These are phyloP conservation scores for Bacidia rubella DNA, from an alignment of 495 filamentous ascomycete genomes.

Conservation along the genomic window DNA sequence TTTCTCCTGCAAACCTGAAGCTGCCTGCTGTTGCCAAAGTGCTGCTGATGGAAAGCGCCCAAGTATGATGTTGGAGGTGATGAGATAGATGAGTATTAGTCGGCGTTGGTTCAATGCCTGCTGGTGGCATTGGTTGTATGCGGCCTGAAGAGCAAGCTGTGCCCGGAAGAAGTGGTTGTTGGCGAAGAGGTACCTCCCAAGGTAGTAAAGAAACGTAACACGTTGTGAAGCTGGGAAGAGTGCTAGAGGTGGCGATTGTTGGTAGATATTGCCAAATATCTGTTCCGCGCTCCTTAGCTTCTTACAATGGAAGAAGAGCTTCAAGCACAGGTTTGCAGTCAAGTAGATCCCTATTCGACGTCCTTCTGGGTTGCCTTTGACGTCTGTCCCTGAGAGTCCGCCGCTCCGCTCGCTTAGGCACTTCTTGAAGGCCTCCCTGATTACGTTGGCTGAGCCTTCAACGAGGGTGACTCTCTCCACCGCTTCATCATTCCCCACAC, in stretches of 20 bases:
- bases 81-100: slow-evolving; percentile 71
- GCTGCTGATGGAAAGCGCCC: slow-evolving; percentile 64
- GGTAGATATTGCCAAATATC: slow-evolving; percentile 79
- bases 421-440: slow-evolving; percentile 81
- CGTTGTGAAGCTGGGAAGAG: slow-evolving; percentile 78
- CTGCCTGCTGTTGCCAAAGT: slow-evolving; percentile 60
- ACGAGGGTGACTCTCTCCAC: slow-evolving; percentile 60
- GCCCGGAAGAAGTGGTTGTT: slow-evolving; percentile 69
- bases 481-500: slow-evolving; percentile 33
- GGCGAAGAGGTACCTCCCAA: slow-evolving; percentile 76
- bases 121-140: slow-evolving; percentile 65
- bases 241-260: slow-evolving; percentile 62
- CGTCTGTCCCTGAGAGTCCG: slow-evolving; percentile 30
- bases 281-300: slow-evolving; percentile 58
- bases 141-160: slow-evolving; percentile 55
- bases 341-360: slow-evolving; percentile 79
- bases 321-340: slow-evolving; percentile 82
- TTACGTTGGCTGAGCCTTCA: slow-evolving; percentile 70
- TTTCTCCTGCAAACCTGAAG: slow-evolving; percentile 48
- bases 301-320: slow-evolving; percentile 65
- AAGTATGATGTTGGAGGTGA: slow-evolving; percentile 69
- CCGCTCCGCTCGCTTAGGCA: slow-evolving; percentile 73
- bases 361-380: slow-evolving; percentile 52
- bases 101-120: slow-evolving; percentile 56
- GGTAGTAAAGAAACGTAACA: slow-evolving; percentile 87